Conservation (phyloP, 1,284 basidiomycete species). For the Kalmanozyma brasiliensis region DNA sequence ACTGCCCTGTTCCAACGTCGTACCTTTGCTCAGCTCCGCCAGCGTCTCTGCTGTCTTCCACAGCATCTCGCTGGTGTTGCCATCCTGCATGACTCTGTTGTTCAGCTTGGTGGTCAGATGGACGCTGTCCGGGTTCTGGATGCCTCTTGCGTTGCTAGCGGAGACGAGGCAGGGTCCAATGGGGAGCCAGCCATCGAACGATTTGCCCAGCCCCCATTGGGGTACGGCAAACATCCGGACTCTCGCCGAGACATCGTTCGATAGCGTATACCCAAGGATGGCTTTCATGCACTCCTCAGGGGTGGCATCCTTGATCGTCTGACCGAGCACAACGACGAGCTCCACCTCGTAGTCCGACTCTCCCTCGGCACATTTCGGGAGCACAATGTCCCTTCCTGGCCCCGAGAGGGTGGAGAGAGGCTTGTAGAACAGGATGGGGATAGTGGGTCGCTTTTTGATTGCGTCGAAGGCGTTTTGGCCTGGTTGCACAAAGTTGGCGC, state of each 20-base stretch:
- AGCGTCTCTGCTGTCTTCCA: constrained; percentile 57
- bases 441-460: constrained; percentile 22
- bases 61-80: constrained; percentile 72
- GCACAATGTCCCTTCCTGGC: constrained; percentile 34
- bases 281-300: constrained; percentile 31
- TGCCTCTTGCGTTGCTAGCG: constrained; percentile 69
- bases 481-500: constrained; percentile 49
- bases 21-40: constrained; percentile 70
- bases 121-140: constrained; percentile 79
- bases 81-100: constrained; percentile 77
- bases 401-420: constrained; percentile 35
- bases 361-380: constrained; percentile 38
- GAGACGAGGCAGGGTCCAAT: constrained; percentile 40
- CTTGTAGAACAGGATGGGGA: constrained; percentile 62
- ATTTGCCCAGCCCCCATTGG: constrained; percentile 56
- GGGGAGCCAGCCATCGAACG: constrained; percentile 50
- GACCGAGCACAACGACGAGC: constrained; percentile 46
- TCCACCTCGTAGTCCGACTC: constrained; percentile 61
- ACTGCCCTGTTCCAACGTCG: constrained; percentile 83
- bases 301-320: constrained; percentile 38
- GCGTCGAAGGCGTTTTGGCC: constrained; percentile 34
- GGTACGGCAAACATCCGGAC: constrained; percentile 54
- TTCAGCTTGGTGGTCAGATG: constrained; percentile 78
- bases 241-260: constrained; percentile 52
- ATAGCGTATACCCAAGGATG: constrained; percentile 51